A percentile compares a stretch with the other conserved stretches of the same genome.
phyloP scores from a whole-genome alignment of 139 green algal species.

The Chlorella sp. region DNA sequence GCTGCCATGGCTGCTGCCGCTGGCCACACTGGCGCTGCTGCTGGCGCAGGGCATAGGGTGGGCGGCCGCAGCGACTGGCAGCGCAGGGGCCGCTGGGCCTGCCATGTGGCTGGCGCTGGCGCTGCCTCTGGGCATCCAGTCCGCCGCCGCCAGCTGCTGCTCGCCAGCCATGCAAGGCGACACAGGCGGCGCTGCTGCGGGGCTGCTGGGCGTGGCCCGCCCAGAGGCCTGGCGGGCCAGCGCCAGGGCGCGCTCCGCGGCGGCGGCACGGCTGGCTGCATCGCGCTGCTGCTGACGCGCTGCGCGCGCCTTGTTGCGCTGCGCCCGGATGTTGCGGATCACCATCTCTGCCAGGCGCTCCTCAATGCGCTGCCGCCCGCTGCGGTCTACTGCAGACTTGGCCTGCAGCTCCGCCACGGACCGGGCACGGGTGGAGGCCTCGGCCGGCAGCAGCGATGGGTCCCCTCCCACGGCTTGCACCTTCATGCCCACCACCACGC shows the following conservation, averaged over 20 bases:
- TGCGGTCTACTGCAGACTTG: slow-evolving; percentile 26
- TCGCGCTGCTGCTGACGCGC: slow-evolving; percentile 6
- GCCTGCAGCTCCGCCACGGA: slow-evolving; percentile 26
- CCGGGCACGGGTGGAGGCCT: background rate
- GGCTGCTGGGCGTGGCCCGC: background rate
- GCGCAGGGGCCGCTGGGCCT: too few species aligned
- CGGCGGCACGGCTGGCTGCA: background rate
- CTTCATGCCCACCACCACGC: slow-evolving; percentile 28
- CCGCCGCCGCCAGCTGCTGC: background rate
- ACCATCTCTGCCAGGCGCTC: slow-evolving; percentile 43
- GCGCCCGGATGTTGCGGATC: slow-evolving; percentile 22
- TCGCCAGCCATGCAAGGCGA: background rate
- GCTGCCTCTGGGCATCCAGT: background rate
- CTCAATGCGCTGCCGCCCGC: slow-evolving; percentile 37
- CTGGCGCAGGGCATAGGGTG: background rate
- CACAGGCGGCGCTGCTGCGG: background rate
- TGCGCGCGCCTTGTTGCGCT: slow-evolving; percentile 18
- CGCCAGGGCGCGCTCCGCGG: background rate
- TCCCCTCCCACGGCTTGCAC: background rate
- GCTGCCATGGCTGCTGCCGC: background rate
- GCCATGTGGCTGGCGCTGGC: background rate
- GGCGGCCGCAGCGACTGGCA: too few species aligned
- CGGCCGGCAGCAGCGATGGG: background rate
- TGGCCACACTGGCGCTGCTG: background rate
- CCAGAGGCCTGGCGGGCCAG: background rate